These are phyloP conservation scores for Colletotrichum agaves DNA, from an alignment of 2,329 filamentous ascomycete species.

Conservation along the genomic window DNA sequence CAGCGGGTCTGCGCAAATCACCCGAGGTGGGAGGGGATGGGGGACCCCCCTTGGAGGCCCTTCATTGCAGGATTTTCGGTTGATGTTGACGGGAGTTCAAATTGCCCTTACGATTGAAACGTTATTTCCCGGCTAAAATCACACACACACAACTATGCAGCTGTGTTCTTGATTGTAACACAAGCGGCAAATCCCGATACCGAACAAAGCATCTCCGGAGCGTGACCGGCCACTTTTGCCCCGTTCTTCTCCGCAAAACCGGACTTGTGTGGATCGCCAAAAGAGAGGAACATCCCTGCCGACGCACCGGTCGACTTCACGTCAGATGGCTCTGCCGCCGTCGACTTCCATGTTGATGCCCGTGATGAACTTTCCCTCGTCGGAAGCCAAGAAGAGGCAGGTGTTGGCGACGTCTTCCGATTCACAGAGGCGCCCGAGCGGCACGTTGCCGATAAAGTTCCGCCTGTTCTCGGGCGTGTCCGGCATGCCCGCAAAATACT, in stretches of 20 bases:
- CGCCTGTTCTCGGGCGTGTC: constrained; percentile 71
- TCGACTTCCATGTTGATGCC: constrained; percentile 72
- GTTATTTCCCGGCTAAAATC: no score
- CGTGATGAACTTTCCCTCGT: constrained; percentile 78
- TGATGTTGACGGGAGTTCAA: not conserved
- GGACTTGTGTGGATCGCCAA: no score
- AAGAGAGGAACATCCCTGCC: no score
- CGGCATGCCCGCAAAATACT: constrained; percentile 68
- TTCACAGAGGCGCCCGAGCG: constrained; percentile 47
- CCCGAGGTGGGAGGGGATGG: not conserved
- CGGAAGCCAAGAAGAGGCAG: constrained; percentile 75
- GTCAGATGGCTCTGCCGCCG: constrained; percentile 27
- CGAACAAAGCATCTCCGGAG: no score
- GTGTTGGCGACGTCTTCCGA: constrained; percentile 77
- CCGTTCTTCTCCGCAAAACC: no score
- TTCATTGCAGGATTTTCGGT: not conserved
- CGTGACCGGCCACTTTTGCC: no score
- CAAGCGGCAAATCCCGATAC: no score
- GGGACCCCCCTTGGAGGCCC: not conserved
- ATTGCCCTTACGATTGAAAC: no score
- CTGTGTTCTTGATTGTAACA: no score
- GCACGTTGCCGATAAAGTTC: constrained; percentile 40
- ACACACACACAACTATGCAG: no score
- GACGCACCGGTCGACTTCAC: not conserved
- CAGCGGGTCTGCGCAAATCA: constrained; percentile 4